Evolutionary conservation across 2,329 filamentous ascomycete species (phyloP), one percentile per base, ranked within the genome.

Genomic region (Microcyclosporella mali): DNA sequence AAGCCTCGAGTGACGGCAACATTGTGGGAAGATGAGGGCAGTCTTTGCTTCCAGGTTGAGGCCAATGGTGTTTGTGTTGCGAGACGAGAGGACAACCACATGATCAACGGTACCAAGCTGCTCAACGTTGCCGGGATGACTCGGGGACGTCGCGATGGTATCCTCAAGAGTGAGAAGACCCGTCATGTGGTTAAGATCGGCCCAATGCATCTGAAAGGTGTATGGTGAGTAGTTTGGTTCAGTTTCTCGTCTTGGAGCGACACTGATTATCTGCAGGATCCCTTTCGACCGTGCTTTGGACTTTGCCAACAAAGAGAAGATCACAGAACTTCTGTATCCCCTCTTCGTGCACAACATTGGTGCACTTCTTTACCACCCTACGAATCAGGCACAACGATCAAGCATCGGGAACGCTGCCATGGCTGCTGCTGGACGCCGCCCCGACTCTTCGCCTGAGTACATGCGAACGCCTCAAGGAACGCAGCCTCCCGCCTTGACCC

Each of bases 221-320:
- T 95, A 54, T 95, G 89, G 88, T 94, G 75, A 71, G 84, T 12
- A 34, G 9, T 40, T 6, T 12, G 15, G 6, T 32, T 12, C 30
- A 6, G 15, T 12, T 12, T 12, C n/a, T 14, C n/a, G 15, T 32
- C 21, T 18, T 33, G 4, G 14, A 37, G 52, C 57, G 35, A 58
- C 40, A 37, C 18, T 18, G 6, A 32, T n/a, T 6, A n/a, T 32
- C 16, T 34, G 36, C 56, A 95, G 89, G 89, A 98, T 98, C 59
- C 92, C 92, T 2, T 97, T 94, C 58, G 92, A 97, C 57, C 84
- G 92, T 53, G 92, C 92, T n/a, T 72, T 98, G 41, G 92, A 97
- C 59, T 97, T 98, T 64, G 92, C 92, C 53, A 98, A 98, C 72
- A 97, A 95, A 75, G 92, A 98, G 68, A 97, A 97, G 71, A 98